A percentile compares a stretch with the other conserved stretches of the same genome.
phyloP scores from a whole-genome alignment of 148 eudicot genomes.

The Vaccinium corymbosum region DNA sequence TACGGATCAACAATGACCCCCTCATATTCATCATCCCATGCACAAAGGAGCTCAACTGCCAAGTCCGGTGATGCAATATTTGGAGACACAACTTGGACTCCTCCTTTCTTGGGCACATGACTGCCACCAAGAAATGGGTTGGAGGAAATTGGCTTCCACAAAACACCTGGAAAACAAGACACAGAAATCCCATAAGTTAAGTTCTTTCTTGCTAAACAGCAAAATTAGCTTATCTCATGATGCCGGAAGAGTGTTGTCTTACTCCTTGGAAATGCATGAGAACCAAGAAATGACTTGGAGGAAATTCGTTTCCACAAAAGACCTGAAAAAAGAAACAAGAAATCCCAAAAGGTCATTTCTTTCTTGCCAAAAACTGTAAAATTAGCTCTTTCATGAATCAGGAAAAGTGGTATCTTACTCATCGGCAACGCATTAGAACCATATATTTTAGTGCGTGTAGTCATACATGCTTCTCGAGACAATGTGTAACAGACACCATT shows the following conservation, averaged over 20 bases:
- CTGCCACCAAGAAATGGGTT: conserved; percentile 17
- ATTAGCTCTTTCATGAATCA: not conserved
- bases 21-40: conserved; percentile 29
- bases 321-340: not conserved
- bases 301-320: conserved; percentile 16
- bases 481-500: not conserved
- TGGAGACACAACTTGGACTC: conserved; percentile 20
- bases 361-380: not conserved
- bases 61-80: conserved; percentile 6
- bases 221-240: not conserved
- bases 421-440: not conserved
- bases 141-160: conserved; percentile 15
- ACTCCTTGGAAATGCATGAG: conserved; percentile 5
- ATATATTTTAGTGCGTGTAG: not conserved
- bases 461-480: not conserved
- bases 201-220: not conserved
- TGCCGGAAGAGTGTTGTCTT: not conserved
- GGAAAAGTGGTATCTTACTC: conserved; percentile 7
- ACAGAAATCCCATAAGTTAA: not conserved
- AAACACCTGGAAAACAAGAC: conserved; percentile 2
- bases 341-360: not conserved
- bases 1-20: conserved; percentile 28
- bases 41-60: conserved; percentile 19
- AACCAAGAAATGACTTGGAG: not conserved
- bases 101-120: conserved; percentile 11